Evolutionary conservation across 73 alveolate genomes (phyloP), one percentile per base, ranked within the genome.

Genomic region (Stentor roeselii): DNA sequence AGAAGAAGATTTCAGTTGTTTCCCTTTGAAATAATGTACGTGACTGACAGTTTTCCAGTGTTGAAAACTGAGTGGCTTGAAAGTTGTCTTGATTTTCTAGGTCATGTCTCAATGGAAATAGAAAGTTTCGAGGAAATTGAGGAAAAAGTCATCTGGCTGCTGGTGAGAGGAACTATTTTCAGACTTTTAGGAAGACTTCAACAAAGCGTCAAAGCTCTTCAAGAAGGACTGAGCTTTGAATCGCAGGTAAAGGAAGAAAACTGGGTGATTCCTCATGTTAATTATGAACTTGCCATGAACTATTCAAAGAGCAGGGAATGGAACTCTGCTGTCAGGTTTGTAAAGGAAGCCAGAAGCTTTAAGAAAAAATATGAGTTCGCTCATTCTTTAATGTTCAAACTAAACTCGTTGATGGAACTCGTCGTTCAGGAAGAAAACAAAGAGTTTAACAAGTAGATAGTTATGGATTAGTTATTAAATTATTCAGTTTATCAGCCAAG

Each of bases 1-100:
- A 82, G 88, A 82, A 82, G 83, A 34, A 39, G 88, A 50, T 82
- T 60, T 60, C 82, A 59, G 60, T 21, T 82, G 38, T 82, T 82
- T 60, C 88, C 88, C 21, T 82, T 60, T 60, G 88, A 82, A 39
- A 59, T 82, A 36, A 60, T 60, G 21, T 82, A 82, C 39, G 59
- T 82, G 36, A 82, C 88, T 60, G 88, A 82, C 67, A 27, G 39
- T 76, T 76, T 37, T 1, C 39, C 15, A 39, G 60, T 30, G 1
- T n/a, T 76, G 67, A 39, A 76, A 40, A 21, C 15, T 76, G 74
- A 76, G 78, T 76, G 84, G 39, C 36, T 76, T 27, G 84, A 76
- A 35, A 14, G 78, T 39, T 37, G 36, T 76, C 39, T 27, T 1
- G 74, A 41, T 37, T 76, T 36, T 34, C 84, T 76, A 15, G 67